Conservation (phyloP, 768 basidiomycete species). For the Kwoniella sp. region DNA sequence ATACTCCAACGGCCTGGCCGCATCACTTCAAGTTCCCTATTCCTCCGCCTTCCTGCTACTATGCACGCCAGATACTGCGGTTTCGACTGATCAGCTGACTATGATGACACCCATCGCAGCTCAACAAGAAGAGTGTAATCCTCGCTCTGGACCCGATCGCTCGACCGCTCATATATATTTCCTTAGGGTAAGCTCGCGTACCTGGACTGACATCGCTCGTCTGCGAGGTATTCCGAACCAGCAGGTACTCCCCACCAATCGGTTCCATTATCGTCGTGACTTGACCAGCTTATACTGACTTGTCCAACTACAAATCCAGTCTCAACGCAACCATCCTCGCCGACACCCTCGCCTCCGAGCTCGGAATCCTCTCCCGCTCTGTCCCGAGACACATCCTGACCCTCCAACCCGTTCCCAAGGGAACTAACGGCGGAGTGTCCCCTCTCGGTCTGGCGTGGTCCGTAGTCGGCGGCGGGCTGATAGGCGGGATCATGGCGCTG, state of each 20-base stretch:
- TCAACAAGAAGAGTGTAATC: conserved; percentile 4
- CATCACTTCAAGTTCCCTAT: no score
- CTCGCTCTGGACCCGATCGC: conserved; percentile 10
- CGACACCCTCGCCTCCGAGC: conserved; percentile 89
- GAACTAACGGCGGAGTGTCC: conserved; percentile 88
- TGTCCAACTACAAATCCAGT: conserved; percentile 57
- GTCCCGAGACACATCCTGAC: conserved; percentile 77
- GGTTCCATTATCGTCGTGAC: no score
- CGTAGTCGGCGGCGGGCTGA: conserved; percentile 69
- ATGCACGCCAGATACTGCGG: no score
- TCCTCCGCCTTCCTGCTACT: not conserved
- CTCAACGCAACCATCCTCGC: conserved; percentile 88
- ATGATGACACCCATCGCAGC: conserved; percentile 8
- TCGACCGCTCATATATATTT: conserved; percentile 28
- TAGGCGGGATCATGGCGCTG: conserved; percentile 67
- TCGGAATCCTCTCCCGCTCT: conserved; percentile 75
- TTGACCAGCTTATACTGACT: no score
- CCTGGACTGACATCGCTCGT: no score
- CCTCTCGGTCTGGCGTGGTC: conserved; percentile 74
- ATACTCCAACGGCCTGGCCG: no score
- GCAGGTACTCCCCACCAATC: no score
- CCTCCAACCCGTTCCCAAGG: conserved; percentile 72
- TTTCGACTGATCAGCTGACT: no score
- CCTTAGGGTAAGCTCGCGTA: conserved; percentile 34
- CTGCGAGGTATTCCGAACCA: no score